phyloP scores from a whole-genome alignment of 805 yeast genomes.

The Clavispora asparagi region DNA sequence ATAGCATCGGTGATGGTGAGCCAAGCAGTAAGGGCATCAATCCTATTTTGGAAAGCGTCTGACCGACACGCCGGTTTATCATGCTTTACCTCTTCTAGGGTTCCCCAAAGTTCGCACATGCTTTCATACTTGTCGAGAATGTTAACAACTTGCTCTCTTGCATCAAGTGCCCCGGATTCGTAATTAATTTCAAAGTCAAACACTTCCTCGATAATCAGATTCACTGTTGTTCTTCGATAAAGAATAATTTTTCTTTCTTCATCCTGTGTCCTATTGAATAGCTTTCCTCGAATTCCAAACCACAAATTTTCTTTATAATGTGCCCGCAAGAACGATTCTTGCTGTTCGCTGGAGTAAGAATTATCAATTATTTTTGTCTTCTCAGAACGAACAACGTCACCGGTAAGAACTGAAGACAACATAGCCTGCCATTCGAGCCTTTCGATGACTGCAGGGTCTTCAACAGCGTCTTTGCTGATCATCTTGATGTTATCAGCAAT shows the following conservation, averaged over 20 bases:
- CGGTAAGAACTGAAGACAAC: conserved; percentile 85
- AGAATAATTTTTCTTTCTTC: conserved; percentile 69
- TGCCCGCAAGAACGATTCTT: conserved; percentile 47
- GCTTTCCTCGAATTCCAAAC: conserved; percentile 81
- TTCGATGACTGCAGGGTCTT: conserved; percentile 54
- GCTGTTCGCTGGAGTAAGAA: conserved; percentile 28
- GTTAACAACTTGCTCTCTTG: conserved; percentile 45
- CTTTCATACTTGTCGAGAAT: conserved; percentile 59
- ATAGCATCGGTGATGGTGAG: conserved; percentile 67
- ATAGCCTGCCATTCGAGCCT: conserved; percentile 95
- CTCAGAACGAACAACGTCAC: conserved; percentile 90
- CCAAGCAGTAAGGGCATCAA: conserved; percentile 85
- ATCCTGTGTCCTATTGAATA: conserved; percentile 71
- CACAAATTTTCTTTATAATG: conserved; percentile 70
- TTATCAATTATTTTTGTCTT: conserved; percentile 68
- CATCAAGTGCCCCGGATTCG: conserved; percentile 24
- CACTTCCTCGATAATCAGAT: conserved; percentile 65
- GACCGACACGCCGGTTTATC: conserved; percentile 71
- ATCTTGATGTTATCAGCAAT: conserved; percentile 32
- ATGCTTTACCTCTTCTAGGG: conserved; percentile 66
- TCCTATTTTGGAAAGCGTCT: conserved; percentile 55
- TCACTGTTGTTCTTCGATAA: conserved; percentile 68
- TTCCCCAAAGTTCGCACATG: conserved; percentile 75
- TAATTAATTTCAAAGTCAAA: conserved; percentile 55
- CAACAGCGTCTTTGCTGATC: conserved; percentile 34